These are phyloP conservation scores for Ustilago hordei DNA, from an alignment of 1,284 basidiomycete genomes.

Conservation along the genomic window DNA sequence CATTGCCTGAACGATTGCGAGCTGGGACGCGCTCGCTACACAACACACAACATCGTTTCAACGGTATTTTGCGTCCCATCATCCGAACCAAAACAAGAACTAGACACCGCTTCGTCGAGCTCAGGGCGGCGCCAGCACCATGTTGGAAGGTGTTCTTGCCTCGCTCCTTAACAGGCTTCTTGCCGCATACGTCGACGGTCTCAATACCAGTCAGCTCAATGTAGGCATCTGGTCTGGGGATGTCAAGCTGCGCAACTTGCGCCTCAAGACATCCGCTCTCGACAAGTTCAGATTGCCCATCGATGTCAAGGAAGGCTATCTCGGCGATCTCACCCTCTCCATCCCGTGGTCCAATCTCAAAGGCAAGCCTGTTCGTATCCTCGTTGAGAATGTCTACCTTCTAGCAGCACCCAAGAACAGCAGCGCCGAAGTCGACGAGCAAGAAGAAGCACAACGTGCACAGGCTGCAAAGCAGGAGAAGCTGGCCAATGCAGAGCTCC, in stretches of 20 bases:
- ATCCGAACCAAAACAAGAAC: too few relatives aligned
- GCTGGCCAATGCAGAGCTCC: slow-evolving; percentile 86
- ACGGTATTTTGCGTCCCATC: background rate
- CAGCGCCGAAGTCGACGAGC: slow-evolving; percentile 78
- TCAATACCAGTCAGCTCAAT: slow-evolving; percentile 94
- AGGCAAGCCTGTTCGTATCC: slow-evolving; percentile 89
- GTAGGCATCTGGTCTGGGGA: slow-evolving; percentile 95
- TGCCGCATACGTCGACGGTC: slow-evolving; percentile 94
- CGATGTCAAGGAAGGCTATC: slow-evolving; percentile 91
- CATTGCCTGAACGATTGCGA: background rate
- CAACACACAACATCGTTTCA: background rate
- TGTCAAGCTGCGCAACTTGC: slow-evolving; percentile 80
- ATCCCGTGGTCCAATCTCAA: slow-evolving; percentile 97
- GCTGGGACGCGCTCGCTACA: slow-evolving; percentile 1
- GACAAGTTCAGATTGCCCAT: slow-evolving; percentile 97
- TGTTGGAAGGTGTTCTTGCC: slow-evolving; percentile 69
- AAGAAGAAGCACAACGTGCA: slow-evolving; percentile 83
- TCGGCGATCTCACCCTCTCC: slow-evolving; percentile 90
- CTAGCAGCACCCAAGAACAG: slow-evolving; percentile 87
- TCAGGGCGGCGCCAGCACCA: slow-evolving; percentile 17
- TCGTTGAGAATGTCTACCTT: slow-evolving; percentile 94
- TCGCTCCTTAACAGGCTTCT: slow-evolving; percentile 80
- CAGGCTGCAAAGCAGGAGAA: slow-evolving; percentile 91
- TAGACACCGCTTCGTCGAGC: too few relatives aligned
- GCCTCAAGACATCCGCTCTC: slow-evolving; percentile 91